These are phyloP conservation scores for Diutina mesorugosa DNA, from an alignment of 1,139 yeast species.

Conservation along the genomic window DNA sequence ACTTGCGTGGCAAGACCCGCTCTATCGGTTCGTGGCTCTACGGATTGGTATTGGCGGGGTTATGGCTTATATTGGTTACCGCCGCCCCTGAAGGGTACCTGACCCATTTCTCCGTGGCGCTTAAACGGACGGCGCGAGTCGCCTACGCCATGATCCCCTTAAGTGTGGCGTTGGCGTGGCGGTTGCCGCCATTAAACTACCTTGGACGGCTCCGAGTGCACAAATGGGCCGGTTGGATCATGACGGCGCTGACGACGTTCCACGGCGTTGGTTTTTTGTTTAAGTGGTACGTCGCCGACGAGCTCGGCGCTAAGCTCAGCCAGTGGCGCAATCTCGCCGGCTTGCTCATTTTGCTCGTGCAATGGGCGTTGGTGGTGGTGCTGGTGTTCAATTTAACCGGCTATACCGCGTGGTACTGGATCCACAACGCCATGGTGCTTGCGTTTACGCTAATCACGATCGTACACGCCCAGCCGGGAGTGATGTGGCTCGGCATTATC, in stretches of 20 bases:
- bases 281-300: conserved; percentile 28
- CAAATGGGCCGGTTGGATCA: conserved; percentile 69
- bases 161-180: conserved; percentile 42
- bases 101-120: conserved; percentile 6
- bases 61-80: background rate
- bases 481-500: background rate
- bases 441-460: background rate
- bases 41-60: background rate
- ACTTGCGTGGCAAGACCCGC: background rate
- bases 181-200: conserved; percentile 38
- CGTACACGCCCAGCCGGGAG: background rate
- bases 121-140: conserved; percentile 43
- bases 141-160: conserved; percentile 57
- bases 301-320: conserved; percentile 19
- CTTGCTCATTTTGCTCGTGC: conserved; percentile 10
- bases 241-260: conserved; percentile 33
- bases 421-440: conserved; percentile 15
- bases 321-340: conserved; percentile 54
- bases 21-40: background rate
- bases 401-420: conserved; percentile 18
- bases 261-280: conserved; percentile 49
- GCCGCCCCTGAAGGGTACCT: background rate
- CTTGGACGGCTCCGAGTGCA: conserved; percentile 48
- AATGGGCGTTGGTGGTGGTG: conserved; percentile 16
- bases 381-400: conserved; percentile 15